phyloP scores from a whole-genome alignment of 768 basidiomycete genomes.

The Rhodotorula sphaerocarpa region DNA sequence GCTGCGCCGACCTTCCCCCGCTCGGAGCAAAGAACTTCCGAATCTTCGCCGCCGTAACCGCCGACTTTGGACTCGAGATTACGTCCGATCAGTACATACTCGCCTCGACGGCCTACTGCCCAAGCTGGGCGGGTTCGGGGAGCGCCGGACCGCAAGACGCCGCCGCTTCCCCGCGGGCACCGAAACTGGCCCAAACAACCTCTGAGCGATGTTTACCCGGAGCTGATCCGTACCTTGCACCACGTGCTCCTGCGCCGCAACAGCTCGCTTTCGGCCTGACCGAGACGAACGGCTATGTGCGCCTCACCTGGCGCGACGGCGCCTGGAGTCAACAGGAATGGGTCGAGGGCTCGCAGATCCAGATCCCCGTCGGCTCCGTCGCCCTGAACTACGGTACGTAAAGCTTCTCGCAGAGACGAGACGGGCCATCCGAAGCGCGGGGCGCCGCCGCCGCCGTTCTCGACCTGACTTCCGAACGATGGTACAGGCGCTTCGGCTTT shows the following conservation, averaged over 20 bases:
- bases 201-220: no score
- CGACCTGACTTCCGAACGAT: neutral
- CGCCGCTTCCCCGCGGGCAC: no score
- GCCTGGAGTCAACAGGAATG: conserved; percentile 32
- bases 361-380: conserved; percentile 22
- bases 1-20: neutral
- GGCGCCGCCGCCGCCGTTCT: conserved; percentile 7
- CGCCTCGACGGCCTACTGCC: no score
- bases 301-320: conserved; percentile 27
- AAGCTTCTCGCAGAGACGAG: no score
- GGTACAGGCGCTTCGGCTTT: neutral
- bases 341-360: conserved; percentile 29
- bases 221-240: neutral
- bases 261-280: conserved; percentile 31
- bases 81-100: no score
- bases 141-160: no score
- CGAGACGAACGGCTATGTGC: conserved; percentile 33
- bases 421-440: conserved; percentile 10
- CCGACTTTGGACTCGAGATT: no score
- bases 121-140: no score
- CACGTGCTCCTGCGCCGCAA: neutral
- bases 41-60: neutral
- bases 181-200: no score
- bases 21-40: neutral
- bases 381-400: conserved; percentile 34